A percentile compares a stretch with the other conserved stretches of the same genome.
These are phyloP conservation scores for Sedum album DNA, from an alignment of 164 flowering plant species.

Conservation along the genomic window DNA sequence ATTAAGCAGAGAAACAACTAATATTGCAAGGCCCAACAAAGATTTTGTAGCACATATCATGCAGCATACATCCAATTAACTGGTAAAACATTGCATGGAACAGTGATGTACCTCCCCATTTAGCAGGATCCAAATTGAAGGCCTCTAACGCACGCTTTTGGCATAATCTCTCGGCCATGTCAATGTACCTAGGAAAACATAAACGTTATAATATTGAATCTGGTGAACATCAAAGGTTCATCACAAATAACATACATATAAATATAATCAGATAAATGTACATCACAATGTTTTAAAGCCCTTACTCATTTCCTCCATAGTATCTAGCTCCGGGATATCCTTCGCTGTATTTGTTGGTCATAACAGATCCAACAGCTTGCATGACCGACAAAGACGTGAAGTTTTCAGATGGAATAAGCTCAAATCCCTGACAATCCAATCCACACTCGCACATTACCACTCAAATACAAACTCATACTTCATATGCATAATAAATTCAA, in stretches of 20 bases:
- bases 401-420: conserved; percentile 96
- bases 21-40: neutral
- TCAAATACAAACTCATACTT: neutral
- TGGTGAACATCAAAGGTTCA: neutral
- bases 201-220: neutral
- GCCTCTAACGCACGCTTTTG: conserved; percentile 98
- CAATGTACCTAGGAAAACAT: conserved; percentile 63
- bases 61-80: neutral
- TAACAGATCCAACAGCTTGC: conserved; percentile 99
- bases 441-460: neutral
- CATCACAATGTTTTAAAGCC: neutral
- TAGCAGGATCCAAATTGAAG: conserved; percentile 87
- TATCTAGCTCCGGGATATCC: conserved; percentile 99
- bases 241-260: neutral
- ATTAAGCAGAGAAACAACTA: neutral
- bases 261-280: neutral
- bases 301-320: conserved; percentile 99
- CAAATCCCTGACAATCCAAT: conserved; percentile 60
- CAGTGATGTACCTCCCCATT: conserved; percentile 84
- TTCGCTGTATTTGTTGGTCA: conserved; percentile 99
- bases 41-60: neutral
- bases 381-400: conserved; percentile 93
- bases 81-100: neutral
- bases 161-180: conserved; percentile 95
- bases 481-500: too few species aligned